Evolutionary conservation across 1,139 yeast genomes (phyloP).

Genomic region (Geotrichum carabidarum): DNA sequence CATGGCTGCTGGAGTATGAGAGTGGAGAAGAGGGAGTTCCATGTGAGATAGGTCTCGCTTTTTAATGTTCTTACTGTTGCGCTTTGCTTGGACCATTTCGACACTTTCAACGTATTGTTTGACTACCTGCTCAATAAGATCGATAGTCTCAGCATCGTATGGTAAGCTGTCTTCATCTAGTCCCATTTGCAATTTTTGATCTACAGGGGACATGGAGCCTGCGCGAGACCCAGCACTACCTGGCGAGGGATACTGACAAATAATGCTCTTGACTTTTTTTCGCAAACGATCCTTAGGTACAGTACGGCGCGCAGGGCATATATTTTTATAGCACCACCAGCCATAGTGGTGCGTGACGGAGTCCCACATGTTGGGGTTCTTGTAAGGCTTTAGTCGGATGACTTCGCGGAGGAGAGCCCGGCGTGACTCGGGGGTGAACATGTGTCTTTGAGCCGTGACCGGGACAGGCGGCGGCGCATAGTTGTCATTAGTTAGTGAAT

Average conservation of each 20-base stretch:
- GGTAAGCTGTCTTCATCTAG: conserved; percentile 6
- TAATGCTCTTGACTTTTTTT: conserved; percentile 19
- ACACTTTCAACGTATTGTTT: conserved; percentile 16
- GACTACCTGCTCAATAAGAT: conserved; percentile 14
- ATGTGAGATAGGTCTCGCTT: background rate
- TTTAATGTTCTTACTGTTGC: background rate
- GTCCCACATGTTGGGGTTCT: conserved; percentile 19
- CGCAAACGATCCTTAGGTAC: conserved; percentile 20
- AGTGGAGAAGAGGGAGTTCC: too few species aligned
- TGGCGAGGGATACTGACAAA: conserved; percentile 7
- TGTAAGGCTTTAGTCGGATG: conserved; percentile 15
- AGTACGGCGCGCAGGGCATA: conserved; percentile 16
- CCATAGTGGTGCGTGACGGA: conserved; percentile 18
- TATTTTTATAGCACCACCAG: conserved; percentile 20
- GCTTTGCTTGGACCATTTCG: conserved; percentile 4
- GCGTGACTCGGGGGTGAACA: conserved; percentile 17
- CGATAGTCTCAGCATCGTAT: conserved; percentile 17
- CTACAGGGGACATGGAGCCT: background rate
- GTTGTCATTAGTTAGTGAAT: too few species aligned
- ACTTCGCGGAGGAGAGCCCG: conserved; percentile 18
- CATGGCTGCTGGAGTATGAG: too few species aligned
- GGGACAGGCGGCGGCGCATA: conserved; percentile 18
- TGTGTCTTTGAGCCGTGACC: conserved; percentile 18
- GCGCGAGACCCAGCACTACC: background rate
- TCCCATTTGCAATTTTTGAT: background rate